Conservation (phyloP, 805 yeast species). For the Ogataea ganodermae region DNA sequence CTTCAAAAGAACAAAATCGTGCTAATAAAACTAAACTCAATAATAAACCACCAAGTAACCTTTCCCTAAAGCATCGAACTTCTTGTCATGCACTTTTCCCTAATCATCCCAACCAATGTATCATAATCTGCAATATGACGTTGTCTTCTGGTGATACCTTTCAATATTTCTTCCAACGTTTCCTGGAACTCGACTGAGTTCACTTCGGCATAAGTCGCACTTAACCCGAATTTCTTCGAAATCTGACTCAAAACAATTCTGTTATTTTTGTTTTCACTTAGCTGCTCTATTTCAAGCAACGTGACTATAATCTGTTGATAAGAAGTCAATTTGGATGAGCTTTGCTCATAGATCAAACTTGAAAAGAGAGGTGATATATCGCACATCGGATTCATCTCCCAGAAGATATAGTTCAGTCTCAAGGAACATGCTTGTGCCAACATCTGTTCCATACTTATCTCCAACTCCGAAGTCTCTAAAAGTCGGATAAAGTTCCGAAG, state of each 20-base stretch:
- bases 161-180: neutral
- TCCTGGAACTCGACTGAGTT: neutral
- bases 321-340: neutral
- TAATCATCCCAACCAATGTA: slow-evolving; percentile 14
- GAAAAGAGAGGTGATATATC: neutral
- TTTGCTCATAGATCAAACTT: neutral
- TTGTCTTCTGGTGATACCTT: no score
- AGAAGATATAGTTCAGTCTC: slow-evolving; percentile 25
- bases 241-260: neutral
- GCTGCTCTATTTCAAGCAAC: neutral
- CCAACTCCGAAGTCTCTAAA: slow-evolving; percentile 16
- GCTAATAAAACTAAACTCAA: no score
- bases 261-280: neutral
- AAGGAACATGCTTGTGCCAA: slow-evolving; percentile 15
- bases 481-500: slow-evolving; percentile 25
- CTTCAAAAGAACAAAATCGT: no score
- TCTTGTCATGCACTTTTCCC: slow-evolving; percentile 4
- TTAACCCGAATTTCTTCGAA: neutral
- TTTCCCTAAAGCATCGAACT: no score
- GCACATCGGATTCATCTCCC: slow-evolving; percentile 28
- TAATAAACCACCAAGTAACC: no score
- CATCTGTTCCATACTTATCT: slow-evolving; percentile 10
- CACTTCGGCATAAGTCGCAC: neutral
- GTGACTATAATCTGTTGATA: neutral
- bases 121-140: neutral